Conservation (phyloP, 2,329 filamentous ascomycete genomes). For the Alternaria consortialis region DNA sequence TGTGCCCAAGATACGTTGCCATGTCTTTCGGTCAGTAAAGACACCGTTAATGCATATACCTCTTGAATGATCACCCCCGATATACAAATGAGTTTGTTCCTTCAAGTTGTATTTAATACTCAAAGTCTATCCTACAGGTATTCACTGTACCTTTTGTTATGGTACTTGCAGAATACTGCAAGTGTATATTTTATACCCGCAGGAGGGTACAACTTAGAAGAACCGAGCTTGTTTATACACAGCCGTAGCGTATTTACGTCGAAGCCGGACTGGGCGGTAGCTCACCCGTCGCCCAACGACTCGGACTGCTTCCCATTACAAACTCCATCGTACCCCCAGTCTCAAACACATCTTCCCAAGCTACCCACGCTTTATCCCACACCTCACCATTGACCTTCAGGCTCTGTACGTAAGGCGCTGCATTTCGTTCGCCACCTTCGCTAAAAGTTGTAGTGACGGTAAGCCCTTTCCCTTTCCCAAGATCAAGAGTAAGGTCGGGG, state of each 20-base stretch:
- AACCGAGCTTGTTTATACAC: not conserved
- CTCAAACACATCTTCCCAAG: slow-evolving; percentile 72
- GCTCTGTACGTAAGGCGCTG: slow-evolving; percentile 68
- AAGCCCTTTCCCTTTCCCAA: slow-evolving; percentile 65
- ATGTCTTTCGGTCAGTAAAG: not conserved
- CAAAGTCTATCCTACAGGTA: no score
- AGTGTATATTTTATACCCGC: no score
- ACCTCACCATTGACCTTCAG: slow-evolving; percentile 69
- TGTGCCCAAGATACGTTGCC: not conserved
- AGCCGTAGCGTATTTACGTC: not conserved
- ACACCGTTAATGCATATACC: not conserved
- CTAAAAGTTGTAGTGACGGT: slow-evolving; percentile 59
- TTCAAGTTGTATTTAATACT: no score
- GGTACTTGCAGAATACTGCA: no score
- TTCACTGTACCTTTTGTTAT: no score
- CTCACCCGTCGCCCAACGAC: slow-evolving; percentile 68
- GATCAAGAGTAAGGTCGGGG: slow-evolving; percentile 64
- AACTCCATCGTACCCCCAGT: slow-evolving; percentile 68
- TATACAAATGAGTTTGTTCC: not conserved
- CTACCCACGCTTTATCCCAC: slow-evolving; percentile 72
- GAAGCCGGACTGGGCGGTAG: slow-evolving; percentile 68
- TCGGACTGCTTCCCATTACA: slow-evolving; percentile 61
- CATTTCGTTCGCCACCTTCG: slow-evolving; percentile 58
- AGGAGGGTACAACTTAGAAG: no score
- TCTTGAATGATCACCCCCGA: not conserved